Base-by-base conservation (phyloP, 164 flowering plant genomes). In the Tetrastigma voinierianum region DNA sequence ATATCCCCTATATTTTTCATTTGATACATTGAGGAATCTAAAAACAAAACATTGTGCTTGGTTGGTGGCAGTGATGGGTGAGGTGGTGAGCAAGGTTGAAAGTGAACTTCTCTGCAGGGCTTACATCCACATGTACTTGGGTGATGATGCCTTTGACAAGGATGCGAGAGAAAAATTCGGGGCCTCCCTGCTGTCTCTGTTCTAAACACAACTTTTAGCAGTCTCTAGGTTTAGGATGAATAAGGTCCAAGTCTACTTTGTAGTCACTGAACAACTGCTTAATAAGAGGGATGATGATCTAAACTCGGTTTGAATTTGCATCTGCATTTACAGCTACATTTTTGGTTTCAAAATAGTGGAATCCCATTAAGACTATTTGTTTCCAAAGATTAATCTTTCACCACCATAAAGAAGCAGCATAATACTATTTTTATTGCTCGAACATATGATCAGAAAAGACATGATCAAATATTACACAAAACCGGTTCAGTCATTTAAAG, bases 101-200 rank as follows among this genome's bases (percentile, higher is more conserved):
- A 86, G 85, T 66, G 87, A 88, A 64, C 81, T 84, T 25, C 81
- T 86, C 17, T 86, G 87, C 87, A 80, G 90, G 74, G 88, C 88
- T 46, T 86, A 70, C 70, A 55, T 77, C 51, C 53, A 83, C 63
- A 51, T 80, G 86, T 88, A 86, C 68, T 67, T 87, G 71, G 88
- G 93, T 57, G 90, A 88, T 19, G 85, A 86, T 67, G 70, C 81
- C n/a, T n/a, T n/a, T 46, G 89, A 86, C 77, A 82, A 81, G 72
- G 87, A 82, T 13, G 87, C 90, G 32, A 84, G 75, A 70, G 90
- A 88, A 16, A 84, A 79, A 66, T 82, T 83, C n/a, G 90, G 87
- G 62, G 73, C 51, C 61, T 82, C 80, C 46, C 61, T 85, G 51
- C 80, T 84, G 32, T 73, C 86, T 17, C 86, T 80, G 44, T 78